These are phyloP conservation scores for Monilinia fructigena DNA, from an alignment of 2,329 filamentous ascomycete species.

Conservation along the genomic window DNA sequence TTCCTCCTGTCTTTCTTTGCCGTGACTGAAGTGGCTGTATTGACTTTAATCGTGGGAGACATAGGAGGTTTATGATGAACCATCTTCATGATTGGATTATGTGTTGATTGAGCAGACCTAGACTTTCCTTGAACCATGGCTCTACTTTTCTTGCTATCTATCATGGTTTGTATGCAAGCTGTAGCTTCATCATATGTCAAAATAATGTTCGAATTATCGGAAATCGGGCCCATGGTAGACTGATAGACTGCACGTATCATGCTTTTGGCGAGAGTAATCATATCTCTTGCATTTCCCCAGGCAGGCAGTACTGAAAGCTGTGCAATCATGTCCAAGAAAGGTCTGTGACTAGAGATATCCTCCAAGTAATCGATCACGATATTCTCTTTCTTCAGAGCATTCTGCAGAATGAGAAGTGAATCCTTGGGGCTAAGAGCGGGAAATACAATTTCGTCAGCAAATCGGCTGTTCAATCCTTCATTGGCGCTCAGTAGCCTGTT, in stretches of 20 bases:
- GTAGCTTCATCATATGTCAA: slow-evolving; percentile 29
- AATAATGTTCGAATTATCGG: slow-evolving; percentile 27
- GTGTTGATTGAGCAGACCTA: background rate
- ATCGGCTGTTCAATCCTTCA: slow-evolving; percentile 53
- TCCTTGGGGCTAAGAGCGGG: slow-evolving; percentile 38
- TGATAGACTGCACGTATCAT: slow-evolving; percentile 43
- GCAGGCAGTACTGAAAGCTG: slow-evolving; percentile 43
- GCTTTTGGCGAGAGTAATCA: slow-evolving; percentile 48
- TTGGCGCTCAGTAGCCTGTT: slow-evolving; percentile 52
- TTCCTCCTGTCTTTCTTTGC: background rate
- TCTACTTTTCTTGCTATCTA: slow-evolving; percentile 27
- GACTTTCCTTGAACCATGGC: background rate
- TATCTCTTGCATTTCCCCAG: slow-evolving; percentile 55
- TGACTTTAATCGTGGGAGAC: background rate
- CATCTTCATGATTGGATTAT: slow-evolving; percentile 21
- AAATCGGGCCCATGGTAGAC: slow-evolving; percentile 23
- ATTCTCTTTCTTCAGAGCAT: slow-evolving; percentile 40
- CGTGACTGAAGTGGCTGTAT: background rate
- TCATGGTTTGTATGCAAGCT: slow-evolving; percentile 33
- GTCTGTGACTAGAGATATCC: slow-evolving; percentile 36
- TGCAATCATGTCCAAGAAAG: slow-evolving; percentile 39
- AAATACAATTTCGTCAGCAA: slow-evolving; percentile 53
- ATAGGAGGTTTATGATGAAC: slow-evolving; percentile 15
- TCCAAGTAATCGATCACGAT: slow-evolving; percentile 29
- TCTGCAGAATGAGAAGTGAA: slow-evolving; percentile 44